A percentile compares a stretch with the other conserved stretches of the same genome.
These are phyloP conservation scores for Aspergillus olivimuriae DNA, from an alignment of 495 filamentous ascomycete species.

Conservation along the genomic window DNA sequence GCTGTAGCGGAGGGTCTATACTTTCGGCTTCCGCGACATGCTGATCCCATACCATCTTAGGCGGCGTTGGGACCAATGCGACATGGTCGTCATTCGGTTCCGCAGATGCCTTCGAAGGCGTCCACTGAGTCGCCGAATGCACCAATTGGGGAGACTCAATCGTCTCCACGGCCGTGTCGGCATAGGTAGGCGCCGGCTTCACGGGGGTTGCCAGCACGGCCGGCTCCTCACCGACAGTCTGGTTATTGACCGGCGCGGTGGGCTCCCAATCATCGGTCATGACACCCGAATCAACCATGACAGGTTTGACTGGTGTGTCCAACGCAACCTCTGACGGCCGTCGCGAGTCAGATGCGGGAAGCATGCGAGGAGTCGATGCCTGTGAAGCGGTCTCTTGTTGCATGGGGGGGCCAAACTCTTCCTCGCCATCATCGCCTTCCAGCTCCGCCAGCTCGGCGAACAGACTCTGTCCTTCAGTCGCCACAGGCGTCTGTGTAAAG, in stretches of 20 bases:
- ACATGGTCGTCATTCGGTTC: slow-evolving; percentile 22
- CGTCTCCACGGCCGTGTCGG: slow-evolving; percentile 13
- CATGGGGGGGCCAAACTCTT: slow-evolving; percentile 32
- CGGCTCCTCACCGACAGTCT: slow-evolving; percentile 3
- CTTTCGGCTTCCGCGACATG: slow-evolving; percentile 9
- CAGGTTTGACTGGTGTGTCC: slow-evolving; percentile 22
- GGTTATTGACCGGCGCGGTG: slow-evolving; percentile 1
- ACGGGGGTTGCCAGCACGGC: slow-evolving; percentile 19
- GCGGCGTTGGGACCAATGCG: slow-evolving; percentile 30
- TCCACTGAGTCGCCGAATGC: slow-evolving; percentile 34
- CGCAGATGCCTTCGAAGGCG: slow-evolving; percentile 20
- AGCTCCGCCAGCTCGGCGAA: slow-evolving; percentile 85
- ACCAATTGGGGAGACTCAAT: slow-evolving; percentile 18
- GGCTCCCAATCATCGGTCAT: slow-evolving; percentile 76
- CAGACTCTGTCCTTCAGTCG: slow-evolving; percentile 66
- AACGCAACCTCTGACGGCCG: slow-evolving; percentile 30
- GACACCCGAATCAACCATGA: slow-evolving; percentile 73
- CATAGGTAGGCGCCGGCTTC: slow-evolving; percentile 9
- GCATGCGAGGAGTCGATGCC: slow-evolving; percentile 46
- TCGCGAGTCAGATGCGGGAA: slow-evolving; percentile 29
- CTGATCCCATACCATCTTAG: slow-evolving; percentile 37
- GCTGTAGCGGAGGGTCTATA: slow-evolving; percentile 15
- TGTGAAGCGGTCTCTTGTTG: slow-evolving; percentile 37
- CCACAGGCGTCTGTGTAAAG: slow-evolving; percentile 39
- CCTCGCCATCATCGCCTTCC: slow-evolving; percentile 60